Percentiles rank a stretch among this genome's conserved stretches.
Evolutionary conservation across 2,329 filamentous ascomycete species (phyloP).

Genomic region (Cytospora leucostoma): DNA sequence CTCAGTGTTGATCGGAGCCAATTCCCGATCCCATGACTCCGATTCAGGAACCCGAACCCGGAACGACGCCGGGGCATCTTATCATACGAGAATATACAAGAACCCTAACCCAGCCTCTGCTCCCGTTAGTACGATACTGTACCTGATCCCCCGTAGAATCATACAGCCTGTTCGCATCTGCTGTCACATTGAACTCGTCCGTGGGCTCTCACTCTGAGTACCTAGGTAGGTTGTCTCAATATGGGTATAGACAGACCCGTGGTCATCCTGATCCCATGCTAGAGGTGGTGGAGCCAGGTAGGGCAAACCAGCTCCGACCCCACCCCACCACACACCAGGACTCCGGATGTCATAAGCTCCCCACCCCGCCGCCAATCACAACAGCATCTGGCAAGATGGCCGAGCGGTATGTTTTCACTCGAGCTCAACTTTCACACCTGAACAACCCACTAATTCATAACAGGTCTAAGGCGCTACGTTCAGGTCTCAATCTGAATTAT

Average conservation of each 20-base stretch:
- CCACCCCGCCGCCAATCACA: neutral
- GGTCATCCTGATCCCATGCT: too few relatives aligned
- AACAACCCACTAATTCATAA: neutral
- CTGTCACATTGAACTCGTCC: too few relatives aligned
- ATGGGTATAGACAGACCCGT: too few relatives aligned
- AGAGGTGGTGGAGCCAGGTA: neutral
- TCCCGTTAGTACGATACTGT: too few relatives aligned
- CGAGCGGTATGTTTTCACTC: neutral
- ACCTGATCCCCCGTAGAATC: too few relatives aligned
- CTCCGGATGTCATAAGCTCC: neutral
- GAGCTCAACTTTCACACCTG: neutral
- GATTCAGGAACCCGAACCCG: too few relatives aligned
- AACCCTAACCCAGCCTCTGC: too few relatives aligned
- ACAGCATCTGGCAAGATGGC: neutral
- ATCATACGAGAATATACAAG: too few relatives aligned
- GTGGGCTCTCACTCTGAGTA: too few relatives aligned
- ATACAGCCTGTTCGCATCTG: too few relatives aligned
- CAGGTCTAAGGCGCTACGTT: constrained; percentile 9
- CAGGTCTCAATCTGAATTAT: neutral
- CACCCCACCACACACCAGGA: neutral
- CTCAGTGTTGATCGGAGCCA: neutral
- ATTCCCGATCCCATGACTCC: neutral
- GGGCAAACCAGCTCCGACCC: neutral
- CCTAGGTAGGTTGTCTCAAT: too few relatives aligned
- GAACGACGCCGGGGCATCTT: too few relatives aligned